Evolutionary conservation across 768 basidiomycete species (phyloP), one percentile per base, ranked within the genome.

Genomic region (Heimioporus sp.): DNA sequence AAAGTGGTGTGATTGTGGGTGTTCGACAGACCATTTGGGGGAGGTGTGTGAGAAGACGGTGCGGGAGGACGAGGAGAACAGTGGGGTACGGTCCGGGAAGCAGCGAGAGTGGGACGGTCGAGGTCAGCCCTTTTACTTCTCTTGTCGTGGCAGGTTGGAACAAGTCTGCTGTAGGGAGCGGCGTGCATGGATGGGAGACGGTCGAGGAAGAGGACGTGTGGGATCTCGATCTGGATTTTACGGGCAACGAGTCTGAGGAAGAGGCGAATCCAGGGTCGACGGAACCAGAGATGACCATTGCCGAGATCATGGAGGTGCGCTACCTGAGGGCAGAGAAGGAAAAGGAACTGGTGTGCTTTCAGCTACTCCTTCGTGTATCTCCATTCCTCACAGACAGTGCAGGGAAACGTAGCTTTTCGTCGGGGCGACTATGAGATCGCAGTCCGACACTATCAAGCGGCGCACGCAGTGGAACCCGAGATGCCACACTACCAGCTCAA

Each of bases 1-100:
- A 5, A 88, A 87, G 58, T 89, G 87, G 87, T 89, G 87, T 62
- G 86, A 87, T 52, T 89, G 87, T 67, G 87, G 87, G 2, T 89
- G 87, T 63, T 87, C 86, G 43, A 87, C 87, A 24, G 87, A 87
- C 63, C 86, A 88, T 61, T 71, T 89, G 12, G 83, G 85, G 1
- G 86, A 88, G 64, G 87, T 89, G 15, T 88, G 87, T 55, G 87
- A 88, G 70, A 76, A 76, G 51, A 85, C 85, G 9, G 86, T 87
- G 31, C 66, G 85, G 43, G 81, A 85, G 62, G 86, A 86, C 28
- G 87, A 87, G 59, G 80, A 81, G 57, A 82, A 81, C 51, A 78
- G 73, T 37, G 76, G 81, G 1, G 75, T 80, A 0, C 64, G 83
- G 35, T 68, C 77, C 0, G 87, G 87, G 7, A 89, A 89, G 61